Conservation (phyloP, 1,139 yeast species). For the Kazachstania sp. region DNA sequence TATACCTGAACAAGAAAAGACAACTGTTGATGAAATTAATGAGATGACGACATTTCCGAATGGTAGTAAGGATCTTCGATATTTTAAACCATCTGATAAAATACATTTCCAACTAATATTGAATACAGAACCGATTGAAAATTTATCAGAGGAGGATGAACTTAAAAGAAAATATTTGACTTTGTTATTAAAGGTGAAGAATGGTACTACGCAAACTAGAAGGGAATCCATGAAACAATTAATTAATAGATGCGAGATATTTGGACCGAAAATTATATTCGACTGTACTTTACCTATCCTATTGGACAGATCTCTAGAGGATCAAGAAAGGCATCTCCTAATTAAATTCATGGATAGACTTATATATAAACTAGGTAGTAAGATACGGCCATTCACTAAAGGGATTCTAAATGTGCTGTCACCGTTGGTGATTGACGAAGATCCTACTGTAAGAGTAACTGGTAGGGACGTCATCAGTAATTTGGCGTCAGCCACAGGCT, state of each 20-base stretch:
- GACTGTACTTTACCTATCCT: conserved; percentile 65
- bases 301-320: conserved; percentile 64
- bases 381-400: conserved; percentile 65
- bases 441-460: conserved; percentile 60
- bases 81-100: conserved; percentile 63
- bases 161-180: conserved; percentile 57
- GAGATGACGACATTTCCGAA: conserved; percentile 46
- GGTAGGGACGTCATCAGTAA: conserved; percentile 74
- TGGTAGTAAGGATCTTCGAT: conserved; percentile 55
- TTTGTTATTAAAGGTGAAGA: conserved; percentile 60
- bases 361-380: conserved; percentile 53
- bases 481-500: conserved; percentile 73
- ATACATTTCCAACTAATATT: conserved; percentile 62
- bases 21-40: conserved; percentile 23
- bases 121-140: conserved; percentile 31
- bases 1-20: conserved; percentile 32
- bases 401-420: conserved; percentile 65
- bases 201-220: conserved; percentile 62
- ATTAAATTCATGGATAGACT: conserved; percentile 70
- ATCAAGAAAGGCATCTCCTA: conserved; percentile 74
- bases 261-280: conserved; percentile 66
- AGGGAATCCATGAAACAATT: conserved; percentile 64
- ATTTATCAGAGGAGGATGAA: conserved; percentile 42
- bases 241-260: conserved; percentile 52
- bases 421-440: conserved; percentile 77